Conservation (phyloP, 352 stramenopile species). For the Blastocystis sp. region DNA sequence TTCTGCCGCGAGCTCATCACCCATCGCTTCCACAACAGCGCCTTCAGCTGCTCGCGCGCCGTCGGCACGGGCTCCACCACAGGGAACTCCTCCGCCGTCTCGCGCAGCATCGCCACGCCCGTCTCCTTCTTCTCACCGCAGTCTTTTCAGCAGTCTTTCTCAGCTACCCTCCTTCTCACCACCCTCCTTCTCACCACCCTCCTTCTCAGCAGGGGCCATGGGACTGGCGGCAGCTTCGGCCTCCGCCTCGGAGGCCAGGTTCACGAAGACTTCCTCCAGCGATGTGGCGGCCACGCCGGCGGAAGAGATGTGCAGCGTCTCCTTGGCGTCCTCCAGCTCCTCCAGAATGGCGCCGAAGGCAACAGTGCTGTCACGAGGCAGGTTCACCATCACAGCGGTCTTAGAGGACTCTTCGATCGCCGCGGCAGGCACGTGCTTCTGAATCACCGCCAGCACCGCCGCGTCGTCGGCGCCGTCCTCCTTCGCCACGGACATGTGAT, state of each 20-base stretch:
- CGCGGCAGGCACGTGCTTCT: background rate
- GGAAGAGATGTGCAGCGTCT: conserved; percentile 55
- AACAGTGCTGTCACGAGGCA: conserved; percentile 69
- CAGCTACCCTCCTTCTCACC: background rate
- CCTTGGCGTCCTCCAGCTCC: conserved; percentile 75
- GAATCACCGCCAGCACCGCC: conserved; percentile 1
- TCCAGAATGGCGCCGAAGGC: conserved; percentile 79
- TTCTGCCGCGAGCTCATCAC: conserved; percentile 47
- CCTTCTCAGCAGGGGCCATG: background rate
- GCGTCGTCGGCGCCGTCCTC: conserved; percentile 70
- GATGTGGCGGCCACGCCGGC: conserved; percentile 75
- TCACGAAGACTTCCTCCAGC: conserved; percentile 85
- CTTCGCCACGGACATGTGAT: conserved; percentile 78
- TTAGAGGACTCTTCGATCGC: conserved; percentile 33
- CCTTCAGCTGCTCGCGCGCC: background rate
- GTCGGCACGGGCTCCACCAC: background rate
- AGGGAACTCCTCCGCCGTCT: conserved; percentile 37
- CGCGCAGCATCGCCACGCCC: background rate
- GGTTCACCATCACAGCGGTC: background rate
- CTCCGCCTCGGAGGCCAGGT: conserved; percentile 74
- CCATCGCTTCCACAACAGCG: conserved; percentile 40
- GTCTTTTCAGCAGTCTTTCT: background rate
- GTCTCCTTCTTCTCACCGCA: background rate
- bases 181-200: background rate
- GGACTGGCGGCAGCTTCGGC: background rate